phyloP scores from a whole-genome alignment of 371 early-diverging fungal species.

The Dichotomocladium elegans region DNA sequence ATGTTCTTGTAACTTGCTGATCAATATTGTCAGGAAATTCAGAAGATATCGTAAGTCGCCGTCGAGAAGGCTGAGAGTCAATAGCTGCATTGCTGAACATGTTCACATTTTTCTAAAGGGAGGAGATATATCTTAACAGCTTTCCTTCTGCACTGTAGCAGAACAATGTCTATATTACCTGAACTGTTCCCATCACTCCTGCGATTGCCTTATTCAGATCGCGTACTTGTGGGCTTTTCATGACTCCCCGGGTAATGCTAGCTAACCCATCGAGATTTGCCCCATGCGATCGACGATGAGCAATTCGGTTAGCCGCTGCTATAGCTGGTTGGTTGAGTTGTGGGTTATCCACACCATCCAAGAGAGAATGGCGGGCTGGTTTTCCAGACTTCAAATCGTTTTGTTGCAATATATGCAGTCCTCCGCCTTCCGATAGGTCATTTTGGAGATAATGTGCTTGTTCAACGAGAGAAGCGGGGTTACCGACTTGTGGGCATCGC shows the following conservation, averaged over 20 bases:
- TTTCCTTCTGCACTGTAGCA: background rate
- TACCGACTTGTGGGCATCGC: conserved; percentile 64
- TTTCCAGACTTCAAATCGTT: conserved; percentile 52
- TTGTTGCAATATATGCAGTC: conserved; percentile 55
- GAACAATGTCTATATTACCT: conserved; percentile 20
- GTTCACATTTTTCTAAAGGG: conserved; percentile 43
- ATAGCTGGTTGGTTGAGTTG: background rate
- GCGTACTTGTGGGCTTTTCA: conserved; percentile 59
- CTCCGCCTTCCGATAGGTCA: conserved; percentile 44
- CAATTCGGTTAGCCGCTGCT: conserved; percentile 5
- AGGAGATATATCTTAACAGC: background rate
- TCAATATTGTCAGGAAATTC: conserved; percentile 40
- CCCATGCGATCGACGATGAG: conserved; percentile 22
- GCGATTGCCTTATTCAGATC: conserved; percentile 61
- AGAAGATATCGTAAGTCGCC: conserved; percentile 24
- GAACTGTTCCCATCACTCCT: conserved; percentile 53
- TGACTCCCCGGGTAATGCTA: conserved; percentile 46
- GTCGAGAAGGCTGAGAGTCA: conserved; percentile 8
- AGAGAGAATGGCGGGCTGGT: conserved; percentile 33
- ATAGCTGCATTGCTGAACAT: conserved; percentile 28
- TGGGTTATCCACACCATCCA: conserved; percentile 17
- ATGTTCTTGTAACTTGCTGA: conserved; percentile 3
- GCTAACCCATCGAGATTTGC: conserved; percentile 26
- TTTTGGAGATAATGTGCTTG: conserved; percentile 65
- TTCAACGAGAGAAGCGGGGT: conserved; percentile 53